Base-by-base conservation (phyloP, 2,329 filamentous ascomycete genomes). In the Cadophora gregata region DNA sequence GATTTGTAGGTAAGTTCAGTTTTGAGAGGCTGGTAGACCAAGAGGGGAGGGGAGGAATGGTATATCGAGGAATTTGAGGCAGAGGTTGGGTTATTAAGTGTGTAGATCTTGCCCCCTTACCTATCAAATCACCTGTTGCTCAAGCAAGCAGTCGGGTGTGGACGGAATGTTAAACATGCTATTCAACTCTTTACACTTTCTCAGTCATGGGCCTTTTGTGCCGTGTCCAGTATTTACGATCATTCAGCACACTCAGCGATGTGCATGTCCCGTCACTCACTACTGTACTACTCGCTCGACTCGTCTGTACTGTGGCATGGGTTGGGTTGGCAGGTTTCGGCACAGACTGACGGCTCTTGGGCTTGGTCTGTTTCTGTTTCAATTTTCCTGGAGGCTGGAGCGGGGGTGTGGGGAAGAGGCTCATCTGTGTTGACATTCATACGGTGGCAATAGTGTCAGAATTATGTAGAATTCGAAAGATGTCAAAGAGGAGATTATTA, bases 191-290 rank as follows among this genome's bases (percentile, higher is more conserved):
- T 19, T 42, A 4, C 19, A 14, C 9, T 51, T 29, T 53, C 31
- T 14, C 19, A 53, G 50, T n/a, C 25, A 53, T 31, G 50, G 14
- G 50, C 25, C 14, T n/a, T 19, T 29, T 7, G 5, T 51, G 50
- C 27, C 14, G 27, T n/a, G 50, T 31, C 12, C 14, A 31, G 8
- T 5, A 21, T n/a, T 21, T 6, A 21, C 5, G 45, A 48, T 48
- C 45, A 48, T n/a, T 24, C 45, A 24, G 45, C n/a, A 48, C 21
- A 51, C 47, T 50, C 47, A 50, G 48, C 48, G 48, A 19, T 19
- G 50, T 53, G 50, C 50, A 53, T 53, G 19, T 47, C 21, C 19
- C n/a, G n/a, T n/a, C n/a, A n/a, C n/a, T n/a, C n/a, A n/a, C n/a
- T n/a, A n/a, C n/a, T n/a, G n/a, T n/a, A n/a, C n/a, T n/a, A n/a